Conservation (phyloP, 495 filamentous ascomycete genomes). For the Sphaerosporella brunnea region DNA sequence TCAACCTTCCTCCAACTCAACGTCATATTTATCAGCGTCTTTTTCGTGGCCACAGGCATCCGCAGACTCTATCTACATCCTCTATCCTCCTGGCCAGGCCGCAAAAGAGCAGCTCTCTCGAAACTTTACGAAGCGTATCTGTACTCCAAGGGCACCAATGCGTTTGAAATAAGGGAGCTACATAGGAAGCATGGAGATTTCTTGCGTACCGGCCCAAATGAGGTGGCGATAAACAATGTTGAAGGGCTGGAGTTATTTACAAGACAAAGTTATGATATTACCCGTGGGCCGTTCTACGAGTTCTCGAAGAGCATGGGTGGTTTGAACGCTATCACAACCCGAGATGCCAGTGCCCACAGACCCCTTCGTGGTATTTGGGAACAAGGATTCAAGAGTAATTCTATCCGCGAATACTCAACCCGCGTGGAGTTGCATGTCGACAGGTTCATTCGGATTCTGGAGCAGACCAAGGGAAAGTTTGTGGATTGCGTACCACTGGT, state of each 20-base stretch:
- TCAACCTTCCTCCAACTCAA: too few relatives aligned
- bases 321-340: slow-evolving; percentile 7
- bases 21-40: too few relatives aligned
- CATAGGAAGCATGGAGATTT: slow-evolving; percentile 16
- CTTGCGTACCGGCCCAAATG: slow-evolving; percentile 17
- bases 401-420: slow-evolving; percentile 13
- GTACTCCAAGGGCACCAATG: slow-evolving; percentile 6
- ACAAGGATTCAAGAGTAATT: slow-evolving; percentile 9
- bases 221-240: slow-evolving; percentile 13
- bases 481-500: neutral
- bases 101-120: slow-evolving; percentile 5
- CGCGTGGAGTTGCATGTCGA: slow-evolving; percentile 16
- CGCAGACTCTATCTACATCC: slow-evolving; percentile 16
- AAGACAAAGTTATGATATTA: slow-evolving; percentile 9
- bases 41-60: too few relatives aligned
- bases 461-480: slow-evolving; percentile 5
- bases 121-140: slow-evolving; percentile 13
- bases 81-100: slow-evolving; percentile 8
- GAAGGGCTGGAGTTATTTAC: slow-evolving; percentile 13
- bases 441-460: slow-evolving; percentile 8
- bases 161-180: neutral
- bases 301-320: slow-evolving; percentile 10
- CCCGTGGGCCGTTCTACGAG: slow-evolving; percentile 15
- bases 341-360: slow-evolving; percentile 12
- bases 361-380: slow-evolving; percentile 15